These are phyloP conservation scores for Salinomyces thailandicus DNA, from an alignment of 2,329 filamentous ascomycete genomes.

Conservation along the genomic window DNA sequence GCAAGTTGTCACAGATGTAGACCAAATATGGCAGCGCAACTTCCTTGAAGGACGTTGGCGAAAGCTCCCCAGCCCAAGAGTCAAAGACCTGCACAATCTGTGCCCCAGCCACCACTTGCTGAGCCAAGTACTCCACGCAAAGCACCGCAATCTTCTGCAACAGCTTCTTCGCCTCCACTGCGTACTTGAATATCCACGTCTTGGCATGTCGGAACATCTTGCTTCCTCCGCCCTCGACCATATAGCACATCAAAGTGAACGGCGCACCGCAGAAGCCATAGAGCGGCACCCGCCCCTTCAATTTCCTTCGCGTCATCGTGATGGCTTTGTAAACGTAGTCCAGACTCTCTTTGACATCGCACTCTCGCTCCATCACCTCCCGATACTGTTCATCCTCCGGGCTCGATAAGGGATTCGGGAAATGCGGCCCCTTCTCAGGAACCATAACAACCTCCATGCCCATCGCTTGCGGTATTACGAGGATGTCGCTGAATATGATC, in stretches of 20 bases:
- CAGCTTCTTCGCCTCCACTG: slow-evolving; percentile 66
- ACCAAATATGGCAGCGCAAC: slow-evolving; percentile 81
- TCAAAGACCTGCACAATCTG: slow-evolving; percentile 97
- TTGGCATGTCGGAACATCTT: slow-evolving; percentile 92
- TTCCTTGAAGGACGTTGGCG: slow-evolving; percentile 67
- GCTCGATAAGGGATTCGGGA: slow-evolving; percentile 69
- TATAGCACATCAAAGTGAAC: slow-evolving; percentile 96
- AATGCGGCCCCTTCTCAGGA: slow-evolving; percentile 92
- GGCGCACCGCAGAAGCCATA: slow-evolving; percentile 96
- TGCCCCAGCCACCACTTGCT: slow-evolving; percentile 86
- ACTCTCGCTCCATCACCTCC: slow-evolving; percentile 61
- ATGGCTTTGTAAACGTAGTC: slow-evolving; percentile 96
- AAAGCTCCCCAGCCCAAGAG: slow-evolving; percentile 93
- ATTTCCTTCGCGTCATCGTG: slow-evolving; percentile 76
- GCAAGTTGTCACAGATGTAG: slow-evolving; percentile 73
- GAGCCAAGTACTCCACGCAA: slow-evolving; percentile 86
- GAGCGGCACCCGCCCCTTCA: slow-evolving; percentile 77
- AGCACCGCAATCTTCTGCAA: slow-evolving; percentile 87
- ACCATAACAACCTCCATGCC: slow-evolving; percentile 99
- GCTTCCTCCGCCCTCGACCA: slow-evolving; percentile 94
- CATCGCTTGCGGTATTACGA: slow-evolving; percentile 95
- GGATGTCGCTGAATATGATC: slow-evolving; percentile 98
- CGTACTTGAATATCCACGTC: slow-evolving; percentile 91
- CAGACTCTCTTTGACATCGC: slow-evolving; percentile 76
- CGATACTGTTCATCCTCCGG: slow-evolving; percentile 77